Base-by-base conservation (phyloP, 108 stramenopile genomes). In the Seminavis robusta region DNA sequence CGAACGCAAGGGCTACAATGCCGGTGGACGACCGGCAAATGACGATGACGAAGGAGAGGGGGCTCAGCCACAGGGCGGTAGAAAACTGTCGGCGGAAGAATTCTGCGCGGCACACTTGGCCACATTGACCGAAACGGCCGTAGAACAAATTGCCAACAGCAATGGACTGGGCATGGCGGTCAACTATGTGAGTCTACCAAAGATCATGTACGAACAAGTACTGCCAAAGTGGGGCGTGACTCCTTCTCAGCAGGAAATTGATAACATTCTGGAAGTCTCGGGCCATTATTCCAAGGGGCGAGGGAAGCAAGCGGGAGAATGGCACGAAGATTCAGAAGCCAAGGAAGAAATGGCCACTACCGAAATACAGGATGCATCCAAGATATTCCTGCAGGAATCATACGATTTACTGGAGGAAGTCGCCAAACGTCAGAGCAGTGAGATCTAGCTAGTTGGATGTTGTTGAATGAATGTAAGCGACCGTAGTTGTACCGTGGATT, bases 21-120 rank as follows among this genome's bases (percentile, higher is more conserved):
- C 30, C 23, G 25, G n/a, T n/a, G n/a, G n/a, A n/a, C 3, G 41
- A 21, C 52, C 63, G 25, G 47, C 45, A 9, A 19, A 10, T 1
- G 16, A 46, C 24, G 11, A 19, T 29, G 27, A 45, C 23, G 15
- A 46, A 19, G 44, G 45, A 19, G 17, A 45, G 10, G 3, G 9
- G 20, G 57, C 48, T n/a, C 25, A 24, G 10, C 28, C 9, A 10
- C 44, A 28, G 28, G 31, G 15, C 26, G 48, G 61, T 0, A 43
- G 39, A 8, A 48, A 63, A 8, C 59, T 90, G 45, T 63, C 77
- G 6, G 65, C 48, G 16, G 68, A 73, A 49, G 85, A 91, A 63
- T 91, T 81, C 53, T 91, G 89, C 62, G 89, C 89, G 17, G 81
- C 81, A 8, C 86, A 91, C 63, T 71, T 91, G 44, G 72, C 86